Percentiles rank a stretch among this genome's conserved stretches.
phyloP scores from a whole-genome alignment of 2,329 filamentous ascomycete genomes.

The Dactylellina cionopaga region DNA sequence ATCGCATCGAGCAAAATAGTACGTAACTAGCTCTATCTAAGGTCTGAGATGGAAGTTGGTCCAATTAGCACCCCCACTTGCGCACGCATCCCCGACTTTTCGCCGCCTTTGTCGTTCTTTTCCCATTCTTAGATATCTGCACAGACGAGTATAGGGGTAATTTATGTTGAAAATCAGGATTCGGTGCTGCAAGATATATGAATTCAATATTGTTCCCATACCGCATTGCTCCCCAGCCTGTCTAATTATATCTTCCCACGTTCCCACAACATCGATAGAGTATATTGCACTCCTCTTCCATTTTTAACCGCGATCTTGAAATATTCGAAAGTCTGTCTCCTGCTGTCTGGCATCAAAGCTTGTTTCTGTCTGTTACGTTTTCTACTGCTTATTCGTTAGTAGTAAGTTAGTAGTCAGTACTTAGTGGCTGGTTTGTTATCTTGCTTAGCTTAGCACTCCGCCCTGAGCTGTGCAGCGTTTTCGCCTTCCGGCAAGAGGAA shows the following conservation, averaged over 20 bases:
- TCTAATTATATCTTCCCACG: constrained; percentile 2
- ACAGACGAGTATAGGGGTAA: too few relatives aligned
- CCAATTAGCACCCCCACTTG: constrained; percentile 40
- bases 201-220: not conserved
- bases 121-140: not conserved
- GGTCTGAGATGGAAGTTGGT: constrained; percentile 7
- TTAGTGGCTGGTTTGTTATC: constrained; percentile 50
- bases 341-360: constrained; percentile 10
- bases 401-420: too few relatives aligned
- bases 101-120: constrained; percentile 21
- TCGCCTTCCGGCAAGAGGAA: constrained; percentile 48
- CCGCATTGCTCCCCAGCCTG: constrained; percentile 2
- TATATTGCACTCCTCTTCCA: not conserved
- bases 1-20: not conserved
- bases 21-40: not conserved
- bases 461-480: constrained; percentile 23
- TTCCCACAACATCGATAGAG: not conserved
- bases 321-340: not conserved
- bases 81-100: constrained; percentile 22
- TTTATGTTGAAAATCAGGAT: constrained; percentile 23
- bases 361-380: constrained; percentile 48
- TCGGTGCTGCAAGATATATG: not conserved
- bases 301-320: not conserved
- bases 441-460: constrained; percentile 37
- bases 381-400: constrained; percentile 27